Conservation (phyloP, 371 early-diverging fungal genomes). For the Scutellospora calospora region DNA sequence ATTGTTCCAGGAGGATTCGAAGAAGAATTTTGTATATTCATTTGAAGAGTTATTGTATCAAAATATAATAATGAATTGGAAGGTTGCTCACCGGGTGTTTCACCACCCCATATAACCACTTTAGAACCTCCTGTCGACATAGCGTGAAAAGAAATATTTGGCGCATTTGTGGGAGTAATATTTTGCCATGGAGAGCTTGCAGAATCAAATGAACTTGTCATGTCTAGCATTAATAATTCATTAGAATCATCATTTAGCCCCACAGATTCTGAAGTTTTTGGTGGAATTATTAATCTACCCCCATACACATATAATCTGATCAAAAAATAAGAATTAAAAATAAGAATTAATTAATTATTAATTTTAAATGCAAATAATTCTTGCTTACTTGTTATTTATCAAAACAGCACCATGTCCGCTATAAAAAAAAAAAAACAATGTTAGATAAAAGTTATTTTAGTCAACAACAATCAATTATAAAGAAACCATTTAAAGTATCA, state of each 20-base stretch:
- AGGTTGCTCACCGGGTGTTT: neutral
- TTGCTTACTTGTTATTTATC: constrained; percentile 14
- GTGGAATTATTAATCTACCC: neutral
- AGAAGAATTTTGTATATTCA: neutral
- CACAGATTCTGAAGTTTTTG: neutral
- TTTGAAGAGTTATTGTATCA: neutral
- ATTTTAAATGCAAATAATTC: neutral
- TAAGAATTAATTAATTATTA: neutral
- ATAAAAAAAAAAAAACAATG: neutral
- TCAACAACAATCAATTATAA: too few species aligned
- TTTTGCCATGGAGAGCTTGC: neutral
- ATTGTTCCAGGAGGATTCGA: neutral
- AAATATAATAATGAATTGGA: constrained; percentile 8
- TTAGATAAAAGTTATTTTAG: too few species aligned
- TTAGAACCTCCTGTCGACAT: neutral
- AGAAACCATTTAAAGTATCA: too few species aligned
- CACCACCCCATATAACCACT: constrained; percentile 22
- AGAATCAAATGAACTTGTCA: neutral
- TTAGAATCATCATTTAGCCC: neutral
- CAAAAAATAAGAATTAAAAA: neutral
- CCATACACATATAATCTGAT: constrained; percentile 25
- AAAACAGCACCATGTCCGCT: constrained; percentile 7
- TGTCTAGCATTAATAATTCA: constrained; percentile 5
- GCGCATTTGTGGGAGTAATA: neutral
- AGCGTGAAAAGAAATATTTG: neutral